Base-by-base conservation (phyloP, 768 basidiomycete genomes). In the Pulveroboletus sp. region DNA sequence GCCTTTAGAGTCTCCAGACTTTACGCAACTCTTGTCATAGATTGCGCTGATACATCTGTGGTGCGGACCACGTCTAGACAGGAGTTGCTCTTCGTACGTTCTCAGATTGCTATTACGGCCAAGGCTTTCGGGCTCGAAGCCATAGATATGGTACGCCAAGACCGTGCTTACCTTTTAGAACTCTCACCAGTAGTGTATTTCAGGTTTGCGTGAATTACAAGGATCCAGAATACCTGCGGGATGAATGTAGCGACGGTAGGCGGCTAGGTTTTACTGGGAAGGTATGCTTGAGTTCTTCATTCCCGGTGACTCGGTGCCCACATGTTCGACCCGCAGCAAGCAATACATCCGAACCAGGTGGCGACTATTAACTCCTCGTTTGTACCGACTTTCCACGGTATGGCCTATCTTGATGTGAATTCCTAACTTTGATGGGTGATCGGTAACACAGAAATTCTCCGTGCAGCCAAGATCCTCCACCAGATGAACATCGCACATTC, bases 251-350 rank as follows among this genome's bases (percentile, higher is more conserved):
- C 40, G 93, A 97, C 56, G 94, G 90, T 1, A 68, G 86, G 40
- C 71, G 82, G 47, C 69, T 97, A 13, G 94, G 94, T 0, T 97
- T 93, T 61, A 87, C 84, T n/a, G 94, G 93, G 38, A 97, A 97
- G 79, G 92, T 82, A 40, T 17, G 40, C 31, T 34, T 40, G 9
- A n/a, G 14, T 44, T 35, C 11, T 13, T 43, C 34, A 13, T 36
- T 32, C 9, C 38, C 12, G 27, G 25, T 48, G 52, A 45, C n/a
- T 21, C 23, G 46, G 37, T 25, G 35, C 32, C 17, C 37, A 43
- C 31, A 50, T 40, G 20, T 21, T 43, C 19, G 36, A 29, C 36
- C 25, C 49, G 17, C 64, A 93, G 90, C 94, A 97, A 93, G 91
- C 88, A 2, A 94, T 97, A 34, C 94, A 97, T 65, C 94, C 94